These are phyloP conservation scores for Erucastrum elatum DNA, from an alignment of 345 rosid species.

Conservation along the genomic window DNA sequence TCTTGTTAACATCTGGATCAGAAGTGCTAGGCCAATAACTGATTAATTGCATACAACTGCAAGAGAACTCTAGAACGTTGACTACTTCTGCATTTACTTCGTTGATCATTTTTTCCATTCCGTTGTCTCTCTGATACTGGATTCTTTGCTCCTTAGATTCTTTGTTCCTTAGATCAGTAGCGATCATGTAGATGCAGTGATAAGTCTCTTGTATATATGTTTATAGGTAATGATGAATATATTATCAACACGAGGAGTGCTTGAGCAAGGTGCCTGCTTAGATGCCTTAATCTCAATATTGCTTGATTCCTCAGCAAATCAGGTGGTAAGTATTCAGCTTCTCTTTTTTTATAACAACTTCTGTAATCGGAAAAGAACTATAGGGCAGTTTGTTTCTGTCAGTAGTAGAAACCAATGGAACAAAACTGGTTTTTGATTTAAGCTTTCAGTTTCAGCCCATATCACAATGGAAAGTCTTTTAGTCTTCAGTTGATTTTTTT, in stretches of 20 bases:
- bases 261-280: constrained; percentile 89
- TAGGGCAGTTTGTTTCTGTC: not conserved
- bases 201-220: not conserved
- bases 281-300: constrained; percentile 84
- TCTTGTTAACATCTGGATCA: not conserved
- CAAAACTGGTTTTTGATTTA: not conserved
- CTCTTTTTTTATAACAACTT: not conserved
- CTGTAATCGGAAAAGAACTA: not conserved
- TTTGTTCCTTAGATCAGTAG: not conserved
- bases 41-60: constrained; percentile 1
- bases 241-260: constrained; percentile 71
- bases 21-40: not conserved
- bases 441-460: not conserved
- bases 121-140: no score
- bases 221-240: constrained; percentile 63
- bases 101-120: not conserved
- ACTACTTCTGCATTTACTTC: not conserved
- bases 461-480: not conserved
- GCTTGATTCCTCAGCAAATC: constrained; percentile 90
- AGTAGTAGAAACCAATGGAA: not conserved
- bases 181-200: not conserved
- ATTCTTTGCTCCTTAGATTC: no score
- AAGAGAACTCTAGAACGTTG: not conserved
- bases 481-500: not conserved
- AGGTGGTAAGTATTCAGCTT: constrained; percentile 57